Percentiles rank a stretch among this genome's conserved stretches.
These are phyloP conservation scores for Curvularia sp. DNA, from an alignment of 2,329 filamentous ascomycete species.

Conservation along the genomic window DNA sequence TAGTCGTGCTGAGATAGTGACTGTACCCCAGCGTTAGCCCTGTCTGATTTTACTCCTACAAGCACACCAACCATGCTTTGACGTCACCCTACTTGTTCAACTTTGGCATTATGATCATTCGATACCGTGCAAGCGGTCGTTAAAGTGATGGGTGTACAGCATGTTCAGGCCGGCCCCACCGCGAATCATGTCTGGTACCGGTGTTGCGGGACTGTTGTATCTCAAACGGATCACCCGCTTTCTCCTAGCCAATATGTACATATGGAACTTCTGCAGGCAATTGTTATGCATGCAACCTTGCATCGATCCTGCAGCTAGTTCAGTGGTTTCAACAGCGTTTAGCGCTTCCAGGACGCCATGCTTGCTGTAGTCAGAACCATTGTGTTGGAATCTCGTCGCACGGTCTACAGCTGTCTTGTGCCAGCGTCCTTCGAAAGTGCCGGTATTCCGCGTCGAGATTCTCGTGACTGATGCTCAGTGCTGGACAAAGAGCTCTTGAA, in stretches of 20 bases:
- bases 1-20: not conserved
- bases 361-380: not conserved
- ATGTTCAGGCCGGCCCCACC: not conserved
- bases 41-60: no score
- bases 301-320: not conserved
- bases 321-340: not conserved
- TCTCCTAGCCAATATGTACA: no score
- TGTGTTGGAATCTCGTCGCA: not conserved
- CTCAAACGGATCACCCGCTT: slow-evolving; percentile 1
- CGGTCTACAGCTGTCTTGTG: not conserved
- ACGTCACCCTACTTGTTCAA: not conserved
- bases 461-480: not conserved
- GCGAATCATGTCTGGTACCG: slow-evolving; percentile 1
- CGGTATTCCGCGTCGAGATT: not conserved
- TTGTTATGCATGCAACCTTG: not conserved
- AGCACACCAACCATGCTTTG: not conserved
- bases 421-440: not conserved
- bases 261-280: not conserved
- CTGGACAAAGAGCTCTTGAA: not conserved
- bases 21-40: not conserved
- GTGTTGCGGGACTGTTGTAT: slow-evolving; percentile 4
- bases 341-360: not conserved
- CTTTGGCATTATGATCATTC: not conserved
- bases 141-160: not conserved
- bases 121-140: not conserved